A percentile compares a stretch with the other conserved stretches of the same genome.
These are phyloP conservation scores for Wickerhamomyces chaumierensis DNA, from an alignment of 805 yeast species.

Conservation along the genomic window DNA sequence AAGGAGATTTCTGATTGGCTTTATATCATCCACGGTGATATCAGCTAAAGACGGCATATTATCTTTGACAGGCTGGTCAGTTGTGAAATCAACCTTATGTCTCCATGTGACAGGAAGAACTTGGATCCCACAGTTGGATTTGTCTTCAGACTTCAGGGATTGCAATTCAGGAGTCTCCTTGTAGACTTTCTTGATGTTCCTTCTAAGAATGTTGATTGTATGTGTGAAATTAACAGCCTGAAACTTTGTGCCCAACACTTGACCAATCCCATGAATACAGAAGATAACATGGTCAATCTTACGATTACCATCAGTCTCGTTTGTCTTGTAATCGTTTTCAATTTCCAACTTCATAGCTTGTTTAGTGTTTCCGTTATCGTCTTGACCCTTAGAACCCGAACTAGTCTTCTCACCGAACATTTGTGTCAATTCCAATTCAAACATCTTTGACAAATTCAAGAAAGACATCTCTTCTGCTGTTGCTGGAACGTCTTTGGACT, in stretches of 20 bases:
- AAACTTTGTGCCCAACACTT: slow-evolving; percentile 64
- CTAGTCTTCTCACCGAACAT: slow-evolving; percentile 14
- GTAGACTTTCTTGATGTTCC: slow-evolving; percentile 43
- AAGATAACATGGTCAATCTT: slow-evolving; percentile 55
- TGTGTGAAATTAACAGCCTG: slow-evolving; percentile 83
- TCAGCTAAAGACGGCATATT: slow-evolving; percentile 55
- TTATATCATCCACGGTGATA: slow-evolving; percentile 68
- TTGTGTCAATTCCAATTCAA: slow-evolving; percentile 13
- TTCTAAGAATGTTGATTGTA: slow-evolving; percentile 53
- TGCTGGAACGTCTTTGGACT: not conserved
- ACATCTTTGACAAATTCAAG: slow-evolving; percentile 6
- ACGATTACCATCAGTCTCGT: slow-evolving; percentile 35
- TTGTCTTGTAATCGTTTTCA: slow-evolving; percentile 36
- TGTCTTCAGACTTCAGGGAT: slow-evolving; percentile 25
- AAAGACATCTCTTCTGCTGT: not conserved
- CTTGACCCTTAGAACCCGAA: slow-evolving; percentile 4
- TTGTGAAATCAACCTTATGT: slow-evolving; percentile 55
- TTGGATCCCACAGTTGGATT: slow-evolving; percentile 55
- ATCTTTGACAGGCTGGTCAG: slow-evolving; percentile 30
- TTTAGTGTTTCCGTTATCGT: slow-evolving; percentile 24
- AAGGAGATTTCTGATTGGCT: slow-evolving; percentile 62
- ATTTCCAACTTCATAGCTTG: slow-evolving; percentile 38
- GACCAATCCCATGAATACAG: slow-evolving; percentile 96
- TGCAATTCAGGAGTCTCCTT: slow-evolving; percentile 23
- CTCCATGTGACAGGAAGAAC: slow-evolving; percentile 92